These are phyloP conservation scores for Manihot esculenta DNA, from an alignment of 441 rosid species.

Conservation along the genomic window DNA sequence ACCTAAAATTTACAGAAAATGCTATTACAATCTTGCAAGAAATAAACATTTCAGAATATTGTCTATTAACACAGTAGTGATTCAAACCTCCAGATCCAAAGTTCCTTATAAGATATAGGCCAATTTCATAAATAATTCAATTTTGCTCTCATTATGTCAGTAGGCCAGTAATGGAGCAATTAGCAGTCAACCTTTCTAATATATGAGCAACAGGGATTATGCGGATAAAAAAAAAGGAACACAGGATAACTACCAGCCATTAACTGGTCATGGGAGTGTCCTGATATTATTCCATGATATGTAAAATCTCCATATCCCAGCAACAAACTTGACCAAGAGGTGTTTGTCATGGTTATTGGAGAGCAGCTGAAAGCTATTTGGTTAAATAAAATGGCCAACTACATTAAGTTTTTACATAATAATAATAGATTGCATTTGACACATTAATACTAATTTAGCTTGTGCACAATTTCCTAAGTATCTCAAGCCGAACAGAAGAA, in stretches of 20 bases:
- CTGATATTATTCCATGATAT: not conserved
- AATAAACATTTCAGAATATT: not conserved
- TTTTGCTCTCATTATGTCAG: not conserved
- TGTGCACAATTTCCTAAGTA: no score
- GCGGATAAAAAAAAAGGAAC: not conserved
- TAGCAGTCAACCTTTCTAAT: not conserved
- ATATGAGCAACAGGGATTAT: not conserved
- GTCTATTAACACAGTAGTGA: not conserved
- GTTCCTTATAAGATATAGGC: not conserved
- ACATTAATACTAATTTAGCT: not conserved
- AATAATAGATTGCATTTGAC: not conserved
- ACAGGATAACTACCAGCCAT: not conserved
- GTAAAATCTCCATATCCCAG: not conserved
- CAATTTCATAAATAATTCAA: constrained; percentile 1
- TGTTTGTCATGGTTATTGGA: no score
- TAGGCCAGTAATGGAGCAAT: not conserved
- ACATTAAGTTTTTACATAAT: no score
- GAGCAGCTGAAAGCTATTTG: no score
- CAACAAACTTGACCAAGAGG: no score
- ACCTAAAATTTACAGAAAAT: constrained; percentile 29
- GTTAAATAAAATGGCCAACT: no score
- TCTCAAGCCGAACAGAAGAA: no score
- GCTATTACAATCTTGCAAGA: constrained; percentile 8
- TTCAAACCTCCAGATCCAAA: not conserved
- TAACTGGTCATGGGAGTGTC: not conserved